Evolutionary conservation across 176 grass and related monocot species (phyloP).

Genomic region (Carex scoparia): DNA sequence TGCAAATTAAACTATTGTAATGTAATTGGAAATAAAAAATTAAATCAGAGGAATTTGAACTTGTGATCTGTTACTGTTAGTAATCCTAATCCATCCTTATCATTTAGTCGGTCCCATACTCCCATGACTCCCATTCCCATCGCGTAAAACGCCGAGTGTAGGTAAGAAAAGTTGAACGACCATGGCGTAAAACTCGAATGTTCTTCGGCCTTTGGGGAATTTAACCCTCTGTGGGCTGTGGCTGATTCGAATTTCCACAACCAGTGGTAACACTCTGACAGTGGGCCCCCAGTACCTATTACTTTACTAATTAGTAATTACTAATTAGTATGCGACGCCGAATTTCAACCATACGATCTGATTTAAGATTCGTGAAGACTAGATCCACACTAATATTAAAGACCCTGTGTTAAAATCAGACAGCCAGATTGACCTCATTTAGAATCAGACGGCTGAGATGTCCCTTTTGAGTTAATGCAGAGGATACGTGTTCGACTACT

Average conservation of each 20-base stretch:
- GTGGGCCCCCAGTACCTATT: not conserved
- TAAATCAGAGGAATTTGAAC: not conserved
- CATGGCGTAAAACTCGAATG: conserved; percentile 14
- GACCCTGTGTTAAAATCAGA: too few relatives aligned
- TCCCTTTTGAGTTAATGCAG: too few relatives aligned
- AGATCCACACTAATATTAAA: too few relatives aligned
- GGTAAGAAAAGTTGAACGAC: not conserved
- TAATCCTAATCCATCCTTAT: not conserved
- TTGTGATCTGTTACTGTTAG: not conserved
- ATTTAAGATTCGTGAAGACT: too few relatives aligned
- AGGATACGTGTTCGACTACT: too few relatives aligned
- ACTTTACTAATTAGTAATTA: too few relatives aligned
- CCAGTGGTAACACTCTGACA: not conserved
- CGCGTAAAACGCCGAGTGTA: not conserved
- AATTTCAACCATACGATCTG: too few relatives aligned
- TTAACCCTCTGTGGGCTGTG: not conserved
- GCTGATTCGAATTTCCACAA: not conserved
- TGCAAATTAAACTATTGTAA: not conserved
- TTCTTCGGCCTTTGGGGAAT: conserved; percentile 8
- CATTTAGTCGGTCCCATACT: not conserved
- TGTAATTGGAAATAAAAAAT: not conserved
- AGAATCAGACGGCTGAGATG: too few relatives aligned
- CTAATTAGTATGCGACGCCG: too few relatives aligned
- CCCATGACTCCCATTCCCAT: too few relatives aligned
- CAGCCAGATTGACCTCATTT: too few relatives aligned